Evolutionary conservation across 23 red algal species (phyloP), one percentile per base, ranked within the genome.

Genomic region (Gracilaria caudata): DNA sequence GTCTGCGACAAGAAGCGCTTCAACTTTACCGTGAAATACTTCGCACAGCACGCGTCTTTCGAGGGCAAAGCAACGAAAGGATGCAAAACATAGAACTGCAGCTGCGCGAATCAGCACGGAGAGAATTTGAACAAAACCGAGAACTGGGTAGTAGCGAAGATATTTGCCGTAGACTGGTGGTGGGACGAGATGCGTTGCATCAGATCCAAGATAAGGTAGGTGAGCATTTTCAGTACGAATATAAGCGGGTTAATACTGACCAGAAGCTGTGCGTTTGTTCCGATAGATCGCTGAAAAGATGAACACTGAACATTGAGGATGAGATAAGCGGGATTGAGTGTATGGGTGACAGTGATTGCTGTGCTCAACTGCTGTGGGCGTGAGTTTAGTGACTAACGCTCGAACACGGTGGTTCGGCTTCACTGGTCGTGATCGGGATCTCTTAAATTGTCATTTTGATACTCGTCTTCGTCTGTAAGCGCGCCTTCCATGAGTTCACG

Each of bases 131-230:
- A 51, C 25, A 84, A 70, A 55, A 39, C 23, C 32, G 80, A 53
- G n/a, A 24, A 11, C 38, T 84, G 80, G 71, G 26, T 51, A 40
- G 20, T 14, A 53, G 60, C 23, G 80, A 84, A 63, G 80, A 70
- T 24, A 84, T 84, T 1, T 70, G 35, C 60, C 56, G 80, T 16
- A 47, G 26, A 53, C 35, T 84, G 30, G 80, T 84, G 29, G 47
- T 72, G 13, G 80, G 60, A 25, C 36, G 80, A 72, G 80, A 66
- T 46, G 80, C 80, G 17, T 46, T 84, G 12, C 60, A 84, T 84
- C 60, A 84, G 30, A 70, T 84, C 53, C 80, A 84, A 41, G 60
- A 72, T 14, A 84, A 84, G 80, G 80, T 84, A 84, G 0, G 80
- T 82, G 30, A 37, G n/a, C 51, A 63, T 56, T 28, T 8, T 26